Base-by-base conservation (phyloP, 768 basidiomycete genomes). In the Psilocybe cubensis region DNA sequence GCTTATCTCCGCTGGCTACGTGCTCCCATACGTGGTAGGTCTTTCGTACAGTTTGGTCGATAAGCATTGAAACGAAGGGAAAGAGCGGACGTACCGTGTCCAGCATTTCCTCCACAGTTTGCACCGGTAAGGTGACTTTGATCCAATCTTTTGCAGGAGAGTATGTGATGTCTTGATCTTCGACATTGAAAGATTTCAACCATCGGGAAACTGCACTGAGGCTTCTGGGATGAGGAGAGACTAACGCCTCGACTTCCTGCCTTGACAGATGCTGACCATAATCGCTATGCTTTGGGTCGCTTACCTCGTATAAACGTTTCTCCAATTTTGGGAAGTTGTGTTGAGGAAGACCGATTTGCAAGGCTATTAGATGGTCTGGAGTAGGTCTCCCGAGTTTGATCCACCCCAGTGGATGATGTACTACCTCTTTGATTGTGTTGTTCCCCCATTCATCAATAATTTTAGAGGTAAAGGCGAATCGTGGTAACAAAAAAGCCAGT, bases 61-160 rank as follows among this genome's bases (percentile, higher is more conserved):
- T 14, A 17, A 5, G 35, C 14, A 17, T 17, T n/a, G 43, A 41
- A 42, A 21, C 50, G 25, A 25, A 24, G 52, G 23, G 17, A 35
- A 35, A 45, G 28, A 8, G 8, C 14, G 31, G 27, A 66, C 81
- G 64, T 63, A 88, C 88, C 43, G 90, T 87, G 63, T 83, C 74
- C 17, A 92, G 77, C 83, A 92, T 85, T 61, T 82, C 72, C 69
- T 92, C 89, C 0, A 84, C 88, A 23, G 84, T 60, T 29, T 72
- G 62, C 42, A 92, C 77, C 0, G 87, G 81, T 7, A 89, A 71
- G 10, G 69, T 82, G 38, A 89, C 67, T 5, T 76, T 83, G 11
- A 89, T 73, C 89, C 88, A 92, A 59, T 91, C 89, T 46, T 81
- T 78, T 0, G 88, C 87, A 3, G 86, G 79, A 11, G 89, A 88